These are phyloP conservation scores for Trifolium pratense DNA, from an alignment of 306 rosid genomes.

Conservation along the genomic window DNA sequence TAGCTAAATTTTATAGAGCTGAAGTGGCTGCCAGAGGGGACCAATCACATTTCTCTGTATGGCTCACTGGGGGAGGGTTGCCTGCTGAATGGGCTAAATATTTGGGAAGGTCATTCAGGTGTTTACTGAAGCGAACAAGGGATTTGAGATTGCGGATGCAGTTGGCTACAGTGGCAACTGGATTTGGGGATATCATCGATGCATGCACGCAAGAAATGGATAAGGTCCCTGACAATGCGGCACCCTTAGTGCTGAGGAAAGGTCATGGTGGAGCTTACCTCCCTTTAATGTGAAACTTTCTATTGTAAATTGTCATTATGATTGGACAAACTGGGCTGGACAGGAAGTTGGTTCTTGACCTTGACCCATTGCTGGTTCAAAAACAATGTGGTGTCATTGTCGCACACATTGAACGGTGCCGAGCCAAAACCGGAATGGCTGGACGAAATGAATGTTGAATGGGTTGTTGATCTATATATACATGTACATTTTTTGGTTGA, in stretches of 20 bases:
- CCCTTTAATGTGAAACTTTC: slow-evolving; percentile 77
- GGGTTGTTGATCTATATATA: slow-evolving; percentile 37
- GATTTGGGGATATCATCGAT: slow-evolving; percentile 72
- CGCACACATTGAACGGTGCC: slow-evolving; percentile 36
- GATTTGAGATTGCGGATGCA: slow-evolving; percentile 82
- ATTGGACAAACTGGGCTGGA: neutral
- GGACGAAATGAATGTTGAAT: slow-evolving; percentile 30
- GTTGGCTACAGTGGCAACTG: slow-evolving; percentile 79
- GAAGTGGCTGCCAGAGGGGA: slow-evolving; percentile 97
- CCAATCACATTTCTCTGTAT: slow-evolving; percentile 94
- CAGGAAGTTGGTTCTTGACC: slow-evolving; percentile 29
- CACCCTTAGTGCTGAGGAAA: slow-evolving; percentile 84
- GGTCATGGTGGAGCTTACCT: slow-evolving; percentile 98
- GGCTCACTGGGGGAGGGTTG: slow-evolving; percentile 97
- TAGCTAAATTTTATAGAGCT: slow-evolving; percentile 84
- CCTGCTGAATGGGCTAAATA: slow-evolving; percentile 98
- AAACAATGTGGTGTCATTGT: slow-evolving; percentile 27
- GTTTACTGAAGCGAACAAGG: slow-evolving; percentile 85
- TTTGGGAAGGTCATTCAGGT: slow-evolving; percentile 88
- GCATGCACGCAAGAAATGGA: slow-evolving; percentile 68
- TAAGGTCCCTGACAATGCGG: slow-evolving; percentile 81
- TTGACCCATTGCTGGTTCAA: slow-evolving; percentile 11
- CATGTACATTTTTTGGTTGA: slow-evolving; percentile 30
- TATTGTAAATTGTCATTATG: slow-evolving; percentile 13
- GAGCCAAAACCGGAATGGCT: slow-evolving; percentile 9